phyloP scores from a whole-genome alignment of 129 eudicot species.

The Deinandra increscens region DNA sequence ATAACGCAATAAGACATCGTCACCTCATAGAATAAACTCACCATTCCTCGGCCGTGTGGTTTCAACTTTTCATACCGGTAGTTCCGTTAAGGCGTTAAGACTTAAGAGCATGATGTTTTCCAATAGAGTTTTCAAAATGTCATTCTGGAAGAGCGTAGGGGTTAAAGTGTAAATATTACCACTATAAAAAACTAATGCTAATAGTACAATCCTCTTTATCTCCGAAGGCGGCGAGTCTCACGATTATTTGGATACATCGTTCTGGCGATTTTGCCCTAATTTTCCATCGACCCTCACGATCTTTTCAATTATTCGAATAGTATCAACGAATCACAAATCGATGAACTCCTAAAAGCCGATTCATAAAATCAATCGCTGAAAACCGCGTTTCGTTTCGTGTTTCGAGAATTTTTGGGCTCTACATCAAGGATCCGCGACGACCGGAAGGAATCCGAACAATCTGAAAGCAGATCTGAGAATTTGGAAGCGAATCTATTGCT shows the following conservation, averaged over 20 bases:
- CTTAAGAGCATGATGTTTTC: not conserved
- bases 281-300: not conserved
- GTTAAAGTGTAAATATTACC: constrained; percentile 1
- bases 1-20: too few species aligned
- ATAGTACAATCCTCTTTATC: constrained; percentile 20
- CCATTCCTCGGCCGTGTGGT: too few species aligned
- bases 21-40: too few species aligned
- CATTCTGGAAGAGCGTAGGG: not conserved
- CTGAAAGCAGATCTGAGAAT: constrained; percentile 30
- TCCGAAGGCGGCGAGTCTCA: constrained; percentile 16
- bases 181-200: not conserved
- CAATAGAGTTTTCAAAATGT: not conserved
- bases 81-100: too few species aligned
- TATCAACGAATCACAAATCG: constrained; percentile 14
- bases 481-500: constrained; percentile 16
- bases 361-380: constrained; percentile 7
- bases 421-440: constrained; percentile 19
- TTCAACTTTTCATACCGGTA: too few species aligned
- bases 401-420: constrained; percentile 8
- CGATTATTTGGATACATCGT: constrained; percentile 14
- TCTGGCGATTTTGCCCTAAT: constrained; percentile 36
- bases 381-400: not conserved
- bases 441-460: constrained; percentile 9
- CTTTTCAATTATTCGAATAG: not conserved
- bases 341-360: constrained; percentile 11